Conservation (phyloP, 805 yeast species). For the Kodamaea laetipori region DNA sequence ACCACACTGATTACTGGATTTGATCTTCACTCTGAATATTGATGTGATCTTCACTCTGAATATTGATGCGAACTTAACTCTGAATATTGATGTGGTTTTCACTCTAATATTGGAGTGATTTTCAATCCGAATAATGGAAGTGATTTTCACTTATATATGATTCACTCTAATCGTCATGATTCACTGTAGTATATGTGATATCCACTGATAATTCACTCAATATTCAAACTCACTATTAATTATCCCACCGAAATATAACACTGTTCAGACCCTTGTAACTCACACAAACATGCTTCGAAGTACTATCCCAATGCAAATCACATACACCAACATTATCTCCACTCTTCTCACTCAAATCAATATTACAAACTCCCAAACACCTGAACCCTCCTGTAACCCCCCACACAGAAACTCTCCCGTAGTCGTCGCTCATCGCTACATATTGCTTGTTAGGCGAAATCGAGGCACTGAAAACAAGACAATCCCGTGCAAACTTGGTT, state of each 20-base stretch:
- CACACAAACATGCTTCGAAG: conserved; percentile 29
- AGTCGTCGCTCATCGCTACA: conserved; percentile 66
- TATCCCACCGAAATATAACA: conserved; percentile 20
- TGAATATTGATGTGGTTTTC: too few species aligned
- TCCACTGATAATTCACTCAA: too few species aligned
- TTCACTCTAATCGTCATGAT: too few species aligned
- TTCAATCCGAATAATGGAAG: too few species aligned
- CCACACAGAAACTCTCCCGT: conserved; percentile 61
- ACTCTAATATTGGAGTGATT: too few species aligned
- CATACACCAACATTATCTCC: conserved; percentile 32
- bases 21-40: too few species aligned
- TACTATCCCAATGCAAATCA: conserved; percentile 40
- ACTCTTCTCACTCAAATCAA: conserved; percentile 17
- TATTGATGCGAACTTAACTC: too few species aligned
- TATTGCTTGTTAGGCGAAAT: conserved; percentile 51
- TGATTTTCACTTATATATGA: too few species aligned
- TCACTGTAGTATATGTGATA: too few species aligned
- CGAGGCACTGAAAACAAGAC: conserved; percentile 56
- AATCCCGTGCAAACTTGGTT: conserved; percentile 33
- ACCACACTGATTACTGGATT: too few species aligned
- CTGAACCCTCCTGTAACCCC: conserved; percentile 28
- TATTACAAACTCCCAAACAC: conserved; percentile 30
- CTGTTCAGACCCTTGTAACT: conserved; percentile 39
- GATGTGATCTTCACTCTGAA: too few species aligned
- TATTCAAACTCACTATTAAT: too few species aligned